Percentiles rank a stretch among this genome's conserved stretches.
Evolutionary conservation across 176 grass and related monocot species (phyloP).

Genomic region (Saccharum officinarum): DNA sequence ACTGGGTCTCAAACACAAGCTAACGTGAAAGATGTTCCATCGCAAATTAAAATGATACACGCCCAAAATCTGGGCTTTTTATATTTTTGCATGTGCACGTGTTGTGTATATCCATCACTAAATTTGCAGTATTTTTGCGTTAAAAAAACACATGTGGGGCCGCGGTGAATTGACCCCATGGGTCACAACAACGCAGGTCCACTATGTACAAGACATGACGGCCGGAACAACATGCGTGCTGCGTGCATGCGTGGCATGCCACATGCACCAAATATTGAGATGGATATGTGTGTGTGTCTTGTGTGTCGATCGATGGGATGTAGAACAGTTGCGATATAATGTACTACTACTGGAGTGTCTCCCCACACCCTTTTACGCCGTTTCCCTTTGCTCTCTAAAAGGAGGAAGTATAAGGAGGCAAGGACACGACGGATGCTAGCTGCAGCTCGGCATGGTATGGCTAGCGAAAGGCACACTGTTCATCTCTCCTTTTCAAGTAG

Average conservation of each 20-base stretch:
- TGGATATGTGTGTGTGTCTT: too few species aligned
- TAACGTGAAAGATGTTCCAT: too few species aligned
- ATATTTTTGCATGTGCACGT: not conserved
- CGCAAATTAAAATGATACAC: not conserved
- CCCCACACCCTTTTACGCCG: not conserved
- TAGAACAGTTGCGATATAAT: not conserved
- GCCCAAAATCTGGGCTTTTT: too few species aligned
- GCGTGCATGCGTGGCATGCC: too few species aligned
- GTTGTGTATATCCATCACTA: not conserved
- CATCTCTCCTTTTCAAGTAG: not conserved
- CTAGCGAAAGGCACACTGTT: not conserved
- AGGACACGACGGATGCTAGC: slow-evolving; percentile 27
- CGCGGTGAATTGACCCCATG: not conserved
- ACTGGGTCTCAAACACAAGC: too few species aligned
- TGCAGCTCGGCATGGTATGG: not conserved
- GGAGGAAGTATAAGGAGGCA: slow-evolving; percentile 2
- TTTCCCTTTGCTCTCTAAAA: not conserved
- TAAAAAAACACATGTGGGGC: not conserved
- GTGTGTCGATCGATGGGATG: not conserved
- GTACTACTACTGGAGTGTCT: not conserved
- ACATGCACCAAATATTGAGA: too few species aligned
- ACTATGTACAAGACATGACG: not conserved
- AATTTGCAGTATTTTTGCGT: not conserved
- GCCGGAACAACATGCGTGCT: not conserved
- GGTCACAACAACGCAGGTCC: not conserved